Percentiles rank a stretch among this genome's conserved stretches.
These are phyloP conservation scores for Infundibulicybe gibba DNA, from an alignment of 768 basidiomycete species.

Conservation along the genomic window DNA sequence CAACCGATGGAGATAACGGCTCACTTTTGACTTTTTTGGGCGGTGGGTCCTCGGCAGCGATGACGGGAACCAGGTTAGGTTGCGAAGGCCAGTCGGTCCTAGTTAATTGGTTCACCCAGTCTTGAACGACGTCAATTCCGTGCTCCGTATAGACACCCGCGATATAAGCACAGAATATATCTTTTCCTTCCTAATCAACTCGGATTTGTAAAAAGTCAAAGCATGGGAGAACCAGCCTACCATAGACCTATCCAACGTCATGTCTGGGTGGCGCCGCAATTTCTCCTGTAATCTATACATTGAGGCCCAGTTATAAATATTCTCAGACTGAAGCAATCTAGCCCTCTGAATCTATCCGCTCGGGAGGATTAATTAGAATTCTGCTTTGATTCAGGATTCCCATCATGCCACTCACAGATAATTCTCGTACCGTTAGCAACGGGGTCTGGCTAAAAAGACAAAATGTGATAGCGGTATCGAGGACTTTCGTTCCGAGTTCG, in stretches of 20 bases:
- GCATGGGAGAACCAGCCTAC: background rate
- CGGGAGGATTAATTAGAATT: conserved; percentile 6
- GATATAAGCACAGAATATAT: conserved; percentile 64
- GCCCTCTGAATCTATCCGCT: conserved; percentile 23
- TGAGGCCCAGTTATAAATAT: conserved; percentile 44
- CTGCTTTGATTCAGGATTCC: background rate
- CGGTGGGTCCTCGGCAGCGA: conserved; percentile 24
- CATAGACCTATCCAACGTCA: conserved; percentile 11
- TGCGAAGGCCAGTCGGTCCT: conserved; percentile 1
- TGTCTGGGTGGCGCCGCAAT: conserved; percentile 39
- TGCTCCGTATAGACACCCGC: conserved; percentile 58
- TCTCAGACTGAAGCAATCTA: conserved; percentile 34
- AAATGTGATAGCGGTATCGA: conserved; percentile 43
- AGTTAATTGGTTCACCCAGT: conserved; percentile 49
- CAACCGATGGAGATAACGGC: conserved; percentile 15
- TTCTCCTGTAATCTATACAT: conserved; percentile 45
- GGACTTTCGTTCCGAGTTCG: conserved; percentile 43
- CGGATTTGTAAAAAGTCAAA: conserved; percentile 5
- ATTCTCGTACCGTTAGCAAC: conserved; percentile 39
- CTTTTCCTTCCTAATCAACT: conserved; percentile 43
- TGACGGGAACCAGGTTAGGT: conserved; percentile 8
- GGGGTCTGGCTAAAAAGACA: conserved; percentile 49
- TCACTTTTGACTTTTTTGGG: conserved; percentile 42
- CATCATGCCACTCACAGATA: conserved; percentile 43
- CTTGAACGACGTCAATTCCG: conserved; percentile 46